Percentiles rank a stretch among this genome's conserved stretches.
Conservation (phyloP, 192 early-diverging fungal species). For the Dissophora globulifera region DNA sequence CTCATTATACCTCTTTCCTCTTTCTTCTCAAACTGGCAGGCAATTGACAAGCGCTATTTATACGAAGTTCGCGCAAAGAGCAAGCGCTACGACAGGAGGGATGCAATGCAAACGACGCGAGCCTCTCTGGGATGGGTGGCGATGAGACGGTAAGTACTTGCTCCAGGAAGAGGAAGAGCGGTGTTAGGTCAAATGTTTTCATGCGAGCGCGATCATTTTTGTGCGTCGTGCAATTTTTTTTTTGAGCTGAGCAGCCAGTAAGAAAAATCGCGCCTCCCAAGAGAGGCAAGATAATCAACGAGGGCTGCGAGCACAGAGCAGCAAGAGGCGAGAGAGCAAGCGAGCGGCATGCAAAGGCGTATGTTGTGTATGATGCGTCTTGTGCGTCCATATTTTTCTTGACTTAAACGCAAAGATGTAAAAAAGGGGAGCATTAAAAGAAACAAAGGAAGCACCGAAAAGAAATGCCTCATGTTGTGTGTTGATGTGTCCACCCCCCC, state of each 20-base stretch:
- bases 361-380: background rate
- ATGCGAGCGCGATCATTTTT: background rate
- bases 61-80: too few relatives aligned
- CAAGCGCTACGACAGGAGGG: too few relatives aligned
- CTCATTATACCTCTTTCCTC: background rate
- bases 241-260: slow-evolving; percentile 29
- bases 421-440: background rate
- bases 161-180: background rate
- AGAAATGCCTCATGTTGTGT: slow-evolving; percentile 20
- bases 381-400: slow-evolving; percentile 2
- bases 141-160: too few relatives aligned
- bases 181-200: background rate
- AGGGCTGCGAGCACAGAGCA: background rate
- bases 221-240: background rate
- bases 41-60: slow-evolving; percentile 6
- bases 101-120: too few relatives aligned
- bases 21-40: background rate
- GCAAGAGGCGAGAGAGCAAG: background rate
- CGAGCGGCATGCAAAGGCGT: too few relatives aligned
- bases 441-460: slow-evolving; percentile 17
- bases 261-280: slow-evolving; percentile 40
- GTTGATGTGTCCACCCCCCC: too few relatives aligned
- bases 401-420: background rate
- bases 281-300: background rate
- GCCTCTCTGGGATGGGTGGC: too few relatives aligned